Conservation (phyloP, 2,329 filamentous ascomycete genomes). For the Mariannaea sp. region DNA sequence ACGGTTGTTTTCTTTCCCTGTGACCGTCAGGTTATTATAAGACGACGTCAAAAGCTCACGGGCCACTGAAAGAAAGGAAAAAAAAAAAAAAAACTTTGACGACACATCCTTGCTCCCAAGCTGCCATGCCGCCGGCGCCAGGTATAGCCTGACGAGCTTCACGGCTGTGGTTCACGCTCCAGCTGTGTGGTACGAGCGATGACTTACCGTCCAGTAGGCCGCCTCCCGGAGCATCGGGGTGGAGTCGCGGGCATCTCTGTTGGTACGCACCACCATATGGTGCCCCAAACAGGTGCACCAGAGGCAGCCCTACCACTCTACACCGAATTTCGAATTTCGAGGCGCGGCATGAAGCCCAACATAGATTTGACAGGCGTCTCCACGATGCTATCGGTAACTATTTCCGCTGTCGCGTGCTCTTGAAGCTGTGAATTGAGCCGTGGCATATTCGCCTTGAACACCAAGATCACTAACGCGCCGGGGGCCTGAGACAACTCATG, state of each 20-base stretch:
- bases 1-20: too few relatives aligned
- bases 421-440: conserved; percentile 7
- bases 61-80: too few relatives aligned
- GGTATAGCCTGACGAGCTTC: conserved; percentile 30
- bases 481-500: conserved; percentile 16
- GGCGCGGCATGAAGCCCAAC: not conserved
- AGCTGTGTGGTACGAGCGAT: conserved; percentile 25
- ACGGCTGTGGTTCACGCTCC: conserved; percentile 31
- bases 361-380: conserved; percentile 12
- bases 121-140: conserved; percentile 25
- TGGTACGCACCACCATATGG: not conserved
- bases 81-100: conserved; percentile 5
- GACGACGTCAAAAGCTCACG: conserved; percentile 21
- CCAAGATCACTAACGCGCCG: conserved; percentile 4
- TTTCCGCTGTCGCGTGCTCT: conserved; percentile 19
- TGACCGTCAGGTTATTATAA: conserved; percentile 25
- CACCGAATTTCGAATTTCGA: too few relatives aligned
- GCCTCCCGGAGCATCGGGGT: conserved; percentile 29
- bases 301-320: conserved; percentile 1
- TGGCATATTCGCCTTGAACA: not conserved
- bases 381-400: conserved; percentile 24
- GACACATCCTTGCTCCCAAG: conserved; percentile 11
- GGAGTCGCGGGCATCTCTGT: conserved; percentile 15
- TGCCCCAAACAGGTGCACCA: not conserved
- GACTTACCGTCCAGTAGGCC: conserved; percentile 19